Evolutionary conservation across 1,284 basidiomycete species (phyloP).

Genomic region (Peniophora sp.): DNA sequence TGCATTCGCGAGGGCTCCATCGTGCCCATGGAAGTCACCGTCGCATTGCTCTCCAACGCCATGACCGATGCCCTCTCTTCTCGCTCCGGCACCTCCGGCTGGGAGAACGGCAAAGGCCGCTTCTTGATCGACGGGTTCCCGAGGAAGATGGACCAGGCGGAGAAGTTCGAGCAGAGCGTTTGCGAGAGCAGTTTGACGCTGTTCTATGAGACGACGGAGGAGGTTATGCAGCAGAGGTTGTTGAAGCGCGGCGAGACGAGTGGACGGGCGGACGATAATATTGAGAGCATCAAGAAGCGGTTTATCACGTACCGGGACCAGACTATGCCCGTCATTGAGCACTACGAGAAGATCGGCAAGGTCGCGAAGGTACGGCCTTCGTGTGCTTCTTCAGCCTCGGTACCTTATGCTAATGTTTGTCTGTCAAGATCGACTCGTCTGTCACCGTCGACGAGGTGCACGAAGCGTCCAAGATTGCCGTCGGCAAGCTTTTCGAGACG

Average conservation of each 20-base stretch:
- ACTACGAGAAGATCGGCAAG: conserved; percentile 68
- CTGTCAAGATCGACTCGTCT: conserved; percentile 68
- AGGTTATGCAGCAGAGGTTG: conserved; percentile 82
- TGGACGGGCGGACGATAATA: conserved; percentile 94
- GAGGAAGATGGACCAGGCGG: conserved; percentile 96
- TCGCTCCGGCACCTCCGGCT: conserved; percentile 39
- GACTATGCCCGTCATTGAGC: conserved; percentile 94
- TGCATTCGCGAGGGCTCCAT: conserved; percentile 93
- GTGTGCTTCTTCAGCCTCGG: not conserved
- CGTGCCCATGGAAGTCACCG: conserved; percentile 95
- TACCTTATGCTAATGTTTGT: not conserved
- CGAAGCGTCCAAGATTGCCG: conserved; percentile 45
- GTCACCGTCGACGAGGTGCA: conserved; percentile 72
- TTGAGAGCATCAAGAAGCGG: conserved; percentile 92
- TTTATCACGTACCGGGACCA: conserved; percentile 91
- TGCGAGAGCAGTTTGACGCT: conserved; percentile 77
- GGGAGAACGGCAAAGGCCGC: conserved; percentile 70
- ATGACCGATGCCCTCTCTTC: conserved; percentile 65
- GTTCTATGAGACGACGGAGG: conserved; percentile 87
- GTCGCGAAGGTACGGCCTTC: conserved; percentile 65
- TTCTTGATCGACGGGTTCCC: conserved; percentile 99
- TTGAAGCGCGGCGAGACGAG: conserved; percentile 90
- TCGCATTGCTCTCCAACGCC: conserved; percentile 92
- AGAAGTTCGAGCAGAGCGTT: conserved; percentile 87
- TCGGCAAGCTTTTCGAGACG: conserved; percentile 31